Evolutionary conservation across 208 protist species (phyloP).

Genomic region (Trypanosomatidae sp.): DNA sequence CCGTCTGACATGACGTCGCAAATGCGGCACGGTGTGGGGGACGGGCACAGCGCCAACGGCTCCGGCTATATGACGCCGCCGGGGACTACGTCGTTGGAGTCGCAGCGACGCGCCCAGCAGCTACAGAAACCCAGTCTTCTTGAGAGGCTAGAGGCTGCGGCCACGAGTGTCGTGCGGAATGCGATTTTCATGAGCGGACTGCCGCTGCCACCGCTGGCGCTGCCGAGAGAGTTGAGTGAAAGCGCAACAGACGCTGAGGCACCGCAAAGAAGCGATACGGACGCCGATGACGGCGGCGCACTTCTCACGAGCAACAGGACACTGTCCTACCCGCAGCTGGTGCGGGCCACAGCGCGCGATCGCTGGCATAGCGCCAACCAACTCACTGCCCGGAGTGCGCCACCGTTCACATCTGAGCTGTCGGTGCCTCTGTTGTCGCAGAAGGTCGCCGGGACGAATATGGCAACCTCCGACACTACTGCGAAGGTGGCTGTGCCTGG

Average conservation of each 20-base stretch:
- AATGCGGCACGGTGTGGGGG: neutral
- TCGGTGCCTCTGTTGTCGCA: neutral
- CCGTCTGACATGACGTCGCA: constrained; percentile 9
- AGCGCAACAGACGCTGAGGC: neutral
- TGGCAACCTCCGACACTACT: neutral
- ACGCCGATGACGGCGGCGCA: neutral
- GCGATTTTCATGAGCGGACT: neutral
- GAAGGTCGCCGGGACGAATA: neutral
- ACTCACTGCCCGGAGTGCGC: constrained; percentile 17
- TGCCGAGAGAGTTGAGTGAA: neutral
- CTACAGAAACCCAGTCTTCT: constrained; percentile 9
- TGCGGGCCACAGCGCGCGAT: constrained; percentile 23
- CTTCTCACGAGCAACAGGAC: constrained; percentile 17
- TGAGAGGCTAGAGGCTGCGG: constrained; percentile 12
- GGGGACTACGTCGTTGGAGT: constrained; percentile 3
- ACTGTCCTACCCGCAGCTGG: constrained; percentile 14
- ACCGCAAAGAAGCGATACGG: neutral
- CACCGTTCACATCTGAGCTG: neutral
- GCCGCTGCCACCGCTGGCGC: neutral
- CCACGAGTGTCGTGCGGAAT: constrained; percentile 7
- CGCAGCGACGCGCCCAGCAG: constrained; percentile 10
- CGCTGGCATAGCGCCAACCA: constrained; percentile 30
- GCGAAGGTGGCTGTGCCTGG: neutral
- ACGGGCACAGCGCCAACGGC: constrained; percentile 20
- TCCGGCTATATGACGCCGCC: constrained; percentile 10